Base-by-base conservation (phyloP, 768 basidiomycete genomes). In the Rhizopogon salebrosus region DNA sequence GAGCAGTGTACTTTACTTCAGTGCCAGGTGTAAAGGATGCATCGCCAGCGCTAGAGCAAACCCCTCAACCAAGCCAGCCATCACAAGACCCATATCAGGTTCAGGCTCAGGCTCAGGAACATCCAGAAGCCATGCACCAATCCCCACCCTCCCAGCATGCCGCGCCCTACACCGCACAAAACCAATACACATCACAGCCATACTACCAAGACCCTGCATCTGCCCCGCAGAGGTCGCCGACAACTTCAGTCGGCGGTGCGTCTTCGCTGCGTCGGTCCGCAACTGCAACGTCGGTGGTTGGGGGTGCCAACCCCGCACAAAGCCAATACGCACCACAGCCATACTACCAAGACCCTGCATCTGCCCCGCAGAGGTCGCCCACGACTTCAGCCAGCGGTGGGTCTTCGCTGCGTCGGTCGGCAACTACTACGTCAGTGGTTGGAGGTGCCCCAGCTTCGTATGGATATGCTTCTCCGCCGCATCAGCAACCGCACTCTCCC, bases 1-100 rank as follows among this genome's bases (percentile, higher is more conserved):
- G 91, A 8, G 73, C 85, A 7, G 86, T 92, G 36, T 93, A 93
- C 70, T 93, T 93, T 60, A 68, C 86, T 45, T 83, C 81, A 2
- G 82, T 92, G 1, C 89, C 89, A 6, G 89, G 88, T 2, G 75
- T 92, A 40, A 84, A 80, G 59, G 82, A 80, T 49, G 67, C 58
- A 4, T 60, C 22, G 58, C 62, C 1, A 41, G 64, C 41, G 35
- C 63, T 52, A 24, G 60, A 60, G 8, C 20, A 42, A 43, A 34
- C 53, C 6, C 41, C 37, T 5, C 54, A 48, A 13, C 55, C 59
- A 9, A 43, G 35, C 22, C 26, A 54, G n/a, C 14, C 36, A 27
- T 43, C 43, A n/a, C 48, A 41, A 24, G 58, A 59, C 20, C 56
- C 57, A 41, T 45, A 41, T 11, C 31, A 34, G 0, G 31, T 13